These are phyloP conservation scores for Exserohilum turcica DNA, from an alignment of 2,329 filamentous ascomycete genomes.

Conservation along the genomic window DNA sequence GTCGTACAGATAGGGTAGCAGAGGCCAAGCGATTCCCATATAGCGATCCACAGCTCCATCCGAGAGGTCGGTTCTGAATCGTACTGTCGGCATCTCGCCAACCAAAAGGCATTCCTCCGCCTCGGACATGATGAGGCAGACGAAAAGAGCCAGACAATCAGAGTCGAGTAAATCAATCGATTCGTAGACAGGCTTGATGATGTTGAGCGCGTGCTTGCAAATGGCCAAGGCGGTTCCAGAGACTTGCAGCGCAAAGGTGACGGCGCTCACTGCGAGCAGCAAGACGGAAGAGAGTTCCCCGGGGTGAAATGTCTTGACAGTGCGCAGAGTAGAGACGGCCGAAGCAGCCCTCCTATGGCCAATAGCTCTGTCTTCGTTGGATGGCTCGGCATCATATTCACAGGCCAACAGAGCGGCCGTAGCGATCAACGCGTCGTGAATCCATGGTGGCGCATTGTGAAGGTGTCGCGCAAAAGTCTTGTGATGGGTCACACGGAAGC, in stretches of 20 bases:
- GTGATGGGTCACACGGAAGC: constrained; percentile 8
- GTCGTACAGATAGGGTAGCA: constrained; percentile 7
- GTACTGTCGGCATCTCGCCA: constrained; percentile 6
- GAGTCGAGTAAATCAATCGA: neutral
- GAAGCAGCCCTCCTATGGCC: constrained; percentile 8
- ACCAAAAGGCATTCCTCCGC: constrained; percentile 4
- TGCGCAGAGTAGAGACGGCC: constrained; percentile 5
- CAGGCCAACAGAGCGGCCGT: constrained; percentile 7
- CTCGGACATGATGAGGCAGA: constrained; percentile 7
- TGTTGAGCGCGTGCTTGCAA: constrained; percentile 3
- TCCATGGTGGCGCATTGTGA: constrained; percentile 1
- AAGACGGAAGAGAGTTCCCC: constrained; percentile 1
- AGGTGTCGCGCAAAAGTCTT: constrained; percentile 10
- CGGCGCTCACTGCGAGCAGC: constrained; percentile 8
- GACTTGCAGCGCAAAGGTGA: constrained; percentile 9
- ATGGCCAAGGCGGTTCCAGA: constrained; percentile 5
- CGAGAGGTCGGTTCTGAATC: neutral
- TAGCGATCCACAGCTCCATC: constrained; percentile 6
- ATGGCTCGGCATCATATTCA: constrained; percentile 4
- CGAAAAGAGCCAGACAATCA: constrained; percentile 5
- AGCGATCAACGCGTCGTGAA: constrained; percentile 9
- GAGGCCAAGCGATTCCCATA: constrained; percentile 6
- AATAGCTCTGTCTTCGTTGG: neutral
- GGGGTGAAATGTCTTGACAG: neutral
- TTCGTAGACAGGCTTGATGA: constrained; percentile 7